Evolutionary conservation across 2,329 filamentous ascomycete genomes (phyloP).

Genomic region (Blastomyces silverae): DNA sequence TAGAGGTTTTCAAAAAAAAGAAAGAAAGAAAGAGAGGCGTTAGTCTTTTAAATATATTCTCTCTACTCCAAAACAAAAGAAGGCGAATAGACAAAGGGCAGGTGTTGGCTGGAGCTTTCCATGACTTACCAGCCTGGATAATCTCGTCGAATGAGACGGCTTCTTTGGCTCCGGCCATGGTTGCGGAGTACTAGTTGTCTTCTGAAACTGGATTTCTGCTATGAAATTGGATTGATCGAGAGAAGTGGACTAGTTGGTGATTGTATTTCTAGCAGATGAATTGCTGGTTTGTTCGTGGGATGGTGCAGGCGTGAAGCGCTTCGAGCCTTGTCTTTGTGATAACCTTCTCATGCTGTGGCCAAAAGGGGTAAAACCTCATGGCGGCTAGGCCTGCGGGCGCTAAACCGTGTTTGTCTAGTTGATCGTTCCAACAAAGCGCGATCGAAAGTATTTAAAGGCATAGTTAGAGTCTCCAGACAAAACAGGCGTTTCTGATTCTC

Average conservation of each 20-base stretch:
- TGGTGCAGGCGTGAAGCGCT: background rate
- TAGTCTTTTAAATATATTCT: background rate
- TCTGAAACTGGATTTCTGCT: background rate
- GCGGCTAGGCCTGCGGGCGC: background rate
- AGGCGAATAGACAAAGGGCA: slow-evolving; percentile 12
- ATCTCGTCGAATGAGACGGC: slow-evolving; percentile 46
- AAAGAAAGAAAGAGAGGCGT: slow-evolving; percentile 9
- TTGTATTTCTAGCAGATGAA: background rate
- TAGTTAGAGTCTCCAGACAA: background rate
- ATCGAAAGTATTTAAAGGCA: background rate
- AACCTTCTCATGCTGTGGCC: background rate
- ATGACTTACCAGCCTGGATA: slow-evolving; percentile 42
- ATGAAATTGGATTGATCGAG: background rate
- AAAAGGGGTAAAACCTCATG: background rate
- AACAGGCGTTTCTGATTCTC: background rate
- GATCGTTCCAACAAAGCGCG: background rate
- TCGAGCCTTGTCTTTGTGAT: background rate
- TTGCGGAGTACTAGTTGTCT: background rate
- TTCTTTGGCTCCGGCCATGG: slow-evolving; percentile 36
- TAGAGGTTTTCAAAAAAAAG: slow-evolving; percentile 23
- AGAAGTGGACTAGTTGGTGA: background rate
- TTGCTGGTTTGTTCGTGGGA: background rate
- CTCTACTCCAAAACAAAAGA: background rate
- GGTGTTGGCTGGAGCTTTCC: background rate
- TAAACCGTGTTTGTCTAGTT: background rate